Conservation (phyloP, 2,329 filamentous ascomycete species). For the Colletotrichum destructivum region DNA sequence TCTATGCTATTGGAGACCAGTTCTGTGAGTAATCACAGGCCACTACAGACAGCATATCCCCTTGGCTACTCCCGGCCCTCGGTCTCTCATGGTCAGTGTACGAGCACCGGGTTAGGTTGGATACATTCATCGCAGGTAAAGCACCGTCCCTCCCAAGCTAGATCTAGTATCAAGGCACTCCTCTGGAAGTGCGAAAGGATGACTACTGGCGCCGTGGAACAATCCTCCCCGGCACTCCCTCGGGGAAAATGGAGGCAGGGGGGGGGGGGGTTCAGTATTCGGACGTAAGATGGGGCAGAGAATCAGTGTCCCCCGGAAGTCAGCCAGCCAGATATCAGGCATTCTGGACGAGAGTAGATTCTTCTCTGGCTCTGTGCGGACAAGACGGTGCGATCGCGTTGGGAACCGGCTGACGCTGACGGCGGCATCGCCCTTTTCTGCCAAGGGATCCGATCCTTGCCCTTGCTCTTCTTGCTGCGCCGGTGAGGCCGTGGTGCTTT, state of each 20-base stretch:
- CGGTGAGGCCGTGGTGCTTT: background rate
- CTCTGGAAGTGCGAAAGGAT: slow-evolving; percentile 17
- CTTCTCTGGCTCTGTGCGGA: slow-evolving; percentile 4
- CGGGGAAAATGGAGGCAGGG: background rate
- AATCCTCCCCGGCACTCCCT: background rate
- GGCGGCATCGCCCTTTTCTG: background rate
- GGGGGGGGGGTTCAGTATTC: background rate
- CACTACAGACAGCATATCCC: background rate
- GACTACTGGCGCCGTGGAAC: background rate
- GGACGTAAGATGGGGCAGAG: background rate
- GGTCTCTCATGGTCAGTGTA: background rate
- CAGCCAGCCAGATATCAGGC: background rate
- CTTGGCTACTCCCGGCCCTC: background rate
- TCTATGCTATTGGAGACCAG: no score
- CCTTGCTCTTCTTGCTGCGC: background rate
- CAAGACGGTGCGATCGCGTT: background rate
- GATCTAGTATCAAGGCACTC: slow-evolving; percentile 27
- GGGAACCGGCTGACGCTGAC: slow-evolving; percentile 26
- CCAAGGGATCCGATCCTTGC: background rate
- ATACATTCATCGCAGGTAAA: background rate
- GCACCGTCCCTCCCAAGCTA: background rate
- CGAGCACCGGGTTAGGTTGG: background rate
- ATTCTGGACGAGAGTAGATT: background rate
- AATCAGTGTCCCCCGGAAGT: background rate
- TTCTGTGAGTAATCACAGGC: background rate